phyloP scores from a whole-genome alignment of 83 land plant species.

The Picea abies region DNA sequence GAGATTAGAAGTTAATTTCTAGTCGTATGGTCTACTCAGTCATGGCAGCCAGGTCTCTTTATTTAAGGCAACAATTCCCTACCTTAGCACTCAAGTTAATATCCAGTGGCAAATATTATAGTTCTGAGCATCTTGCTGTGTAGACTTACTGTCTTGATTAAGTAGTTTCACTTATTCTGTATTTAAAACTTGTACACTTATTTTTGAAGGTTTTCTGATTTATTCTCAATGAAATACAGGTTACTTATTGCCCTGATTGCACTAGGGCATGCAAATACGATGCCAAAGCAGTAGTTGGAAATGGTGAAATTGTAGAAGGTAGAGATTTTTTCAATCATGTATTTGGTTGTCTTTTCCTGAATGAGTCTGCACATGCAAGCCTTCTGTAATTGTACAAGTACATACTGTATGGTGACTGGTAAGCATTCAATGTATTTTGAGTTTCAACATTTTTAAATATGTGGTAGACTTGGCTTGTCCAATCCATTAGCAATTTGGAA shows the following conservation, averaged over 20 bases:
- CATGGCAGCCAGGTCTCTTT: no score
- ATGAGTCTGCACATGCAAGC: constrained; percentile 52
- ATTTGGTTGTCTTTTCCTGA: constrained; percentile 91
- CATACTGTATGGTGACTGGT: background rate
- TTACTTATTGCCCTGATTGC: constrained; percentile 97
- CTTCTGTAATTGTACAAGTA: constrained; percentile 32
- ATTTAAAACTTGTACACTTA: background rate
- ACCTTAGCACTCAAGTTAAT: no score
- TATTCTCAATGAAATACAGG: constrained; percentile 46
- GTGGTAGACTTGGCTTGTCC: background rate
- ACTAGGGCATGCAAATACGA: constrained; percentile 96
- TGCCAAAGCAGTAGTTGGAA: constrained; percentile 52
- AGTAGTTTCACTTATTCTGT: background rate
- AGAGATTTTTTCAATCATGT: constrained; percentile 74
- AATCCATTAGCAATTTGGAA: no score
- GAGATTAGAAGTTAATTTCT: no score
- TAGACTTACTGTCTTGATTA: no score
- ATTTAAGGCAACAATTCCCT: no score
- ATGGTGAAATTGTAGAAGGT: constrained; percentile 53
- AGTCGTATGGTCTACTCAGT: no score
- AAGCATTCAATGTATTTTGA: background rate
- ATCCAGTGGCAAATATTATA: no score
- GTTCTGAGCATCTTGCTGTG: no score
- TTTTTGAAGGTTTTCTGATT: background rate
- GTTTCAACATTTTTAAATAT: background rate